A percentile compares a stretch with the other conserved stretches of the same genome.
phyloP scores from a whole-genome alignment of 805 yeast species.

The Phaffomyces antillensis region DNA sequence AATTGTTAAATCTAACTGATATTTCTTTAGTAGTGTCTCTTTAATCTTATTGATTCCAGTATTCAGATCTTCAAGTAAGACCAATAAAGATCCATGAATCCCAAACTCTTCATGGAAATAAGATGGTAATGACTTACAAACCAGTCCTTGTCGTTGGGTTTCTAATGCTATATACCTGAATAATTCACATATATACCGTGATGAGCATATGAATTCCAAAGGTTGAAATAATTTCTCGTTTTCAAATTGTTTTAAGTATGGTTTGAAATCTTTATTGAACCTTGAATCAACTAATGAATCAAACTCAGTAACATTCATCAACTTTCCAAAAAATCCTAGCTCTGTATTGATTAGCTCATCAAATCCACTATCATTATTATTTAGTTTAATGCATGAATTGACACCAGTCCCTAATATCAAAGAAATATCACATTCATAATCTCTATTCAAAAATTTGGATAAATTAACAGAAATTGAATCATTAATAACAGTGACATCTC shows the following conservation, averaged over 20 bases:
- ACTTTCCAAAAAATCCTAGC: constrained; percentile 45
- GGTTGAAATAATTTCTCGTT: constrained; percentile 42
- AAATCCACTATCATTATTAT: constrained; percentile 5
- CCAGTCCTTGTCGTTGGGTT: not conserved
- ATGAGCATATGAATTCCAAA: constrained; percentile 45
- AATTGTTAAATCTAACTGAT: not conserved
- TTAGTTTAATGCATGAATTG: constrained; percentile 39
- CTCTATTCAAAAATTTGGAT: constrained; percentile 34
- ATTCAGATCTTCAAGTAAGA: not conserved
- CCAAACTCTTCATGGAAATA: not conserved
- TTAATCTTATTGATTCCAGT: not conserved
- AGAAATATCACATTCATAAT: constrained; percentile 35
- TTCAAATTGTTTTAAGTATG: constrained; percentile 4
- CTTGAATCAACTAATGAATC: constrained; percentile 34
- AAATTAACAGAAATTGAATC: constrained; percentile 62
- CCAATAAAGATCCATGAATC: constrained; percentile 12
- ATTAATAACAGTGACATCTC: constrained; percentile 44
- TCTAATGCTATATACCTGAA: constrained; percentile 38
- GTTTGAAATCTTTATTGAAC: constrained; percentile 7
- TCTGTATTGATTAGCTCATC: constrained; percentile 40
- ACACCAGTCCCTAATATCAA: constrained; percentile 66
- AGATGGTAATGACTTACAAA: not conserved
- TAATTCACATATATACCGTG: constrained; percentile 50
- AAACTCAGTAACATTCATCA: constrained; percentile 30
- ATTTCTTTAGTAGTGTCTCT: not conserved